These are phyloP conservation scores for Apiospora hydei DNA, from an alignment of 2,329 filamentous ascomycete genomes.

Conservation along the genomic window DNA sequence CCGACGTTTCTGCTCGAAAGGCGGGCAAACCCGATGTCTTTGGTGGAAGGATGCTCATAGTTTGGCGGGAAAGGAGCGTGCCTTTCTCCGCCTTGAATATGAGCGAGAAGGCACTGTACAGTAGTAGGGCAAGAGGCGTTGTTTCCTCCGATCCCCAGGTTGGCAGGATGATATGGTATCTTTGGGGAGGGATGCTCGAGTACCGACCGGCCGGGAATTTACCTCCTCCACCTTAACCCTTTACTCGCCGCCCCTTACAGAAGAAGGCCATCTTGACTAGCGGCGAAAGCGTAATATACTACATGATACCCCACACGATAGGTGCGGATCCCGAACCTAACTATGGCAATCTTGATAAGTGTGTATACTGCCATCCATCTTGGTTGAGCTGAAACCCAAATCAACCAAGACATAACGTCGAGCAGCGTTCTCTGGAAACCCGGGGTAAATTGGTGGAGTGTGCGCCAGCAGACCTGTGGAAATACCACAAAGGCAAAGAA, in stretches of 20 bases:
- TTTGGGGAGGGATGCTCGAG: neutral
- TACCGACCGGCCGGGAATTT: neutral
- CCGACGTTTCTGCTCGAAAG: neutral
- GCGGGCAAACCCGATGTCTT: neutral
- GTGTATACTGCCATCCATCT: neutral
- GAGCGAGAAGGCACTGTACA: neutral
- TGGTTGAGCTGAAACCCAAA: neutral
- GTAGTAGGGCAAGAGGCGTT: neutral
- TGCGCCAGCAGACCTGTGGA: too few relatives aligned
- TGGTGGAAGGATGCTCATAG: neutral
- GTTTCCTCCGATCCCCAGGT: neutral
- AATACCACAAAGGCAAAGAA: too few relatives aligned
- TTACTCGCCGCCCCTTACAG: neutral
- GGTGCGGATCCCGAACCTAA: constrained; percentile 16
- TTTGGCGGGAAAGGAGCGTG: neutral
- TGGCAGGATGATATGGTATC: neutral
- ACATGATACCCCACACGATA: constrained; percentile 15
- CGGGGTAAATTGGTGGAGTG: neutral
- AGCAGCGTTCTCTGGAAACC: neutral
- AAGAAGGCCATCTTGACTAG: constrained; percentile 4
- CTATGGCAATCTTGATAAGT: neutral
- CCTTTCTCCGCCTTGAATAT: neutral
- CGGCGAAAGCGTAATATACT: constrained; percentile 14
- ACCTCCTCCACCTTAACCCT: neutral
- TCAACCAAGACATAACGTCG: neutral